These are phyloP conservation scores for Coniochaeta hoffmannii DNA, from an alignment of 2,329 filamentous ascomycete species.

Conservation along the genomic window DNA sequence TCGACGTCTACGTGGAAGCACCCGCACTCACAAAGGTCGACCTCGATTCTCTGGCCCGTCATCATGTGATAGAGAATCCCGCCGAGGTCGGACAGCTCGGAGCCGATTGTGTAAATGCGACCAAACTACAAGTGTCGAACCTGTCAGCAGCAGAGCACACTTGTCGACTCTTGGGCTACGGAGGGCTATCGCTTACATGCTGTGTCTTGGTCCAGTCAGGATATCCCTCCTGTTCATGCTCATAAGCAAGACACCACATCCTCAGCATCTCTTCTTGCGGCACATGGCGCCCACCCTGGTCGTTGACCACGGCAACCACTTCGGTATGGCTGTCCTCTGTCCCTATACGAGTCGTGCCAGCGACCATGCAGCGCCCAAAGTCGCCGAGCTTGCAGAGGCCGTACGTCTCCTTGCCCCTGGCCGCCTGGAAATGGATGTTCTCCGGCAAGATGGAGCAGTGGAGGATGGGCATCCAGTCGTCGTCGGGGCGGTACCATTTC, in stretches of 20 bases:
- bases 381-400: constrained; percentile 47
- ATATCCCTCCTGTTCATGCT: constrained; percentile 6
- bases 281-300: background rate
- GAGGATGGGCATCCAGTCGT: constrained; percentile 40
- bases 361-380: constrained; percentile 20
- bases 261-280: background rate
- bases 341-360: background rate
- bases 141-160: background rate
- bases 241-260: background rate
- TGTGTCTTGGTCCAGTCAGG: constrained; percentile 1
- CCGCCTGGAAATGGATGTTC: constrained; percentile 45
- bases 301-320: background rate
- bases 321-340: constrained; percentile 5
- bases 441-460: constrained; percentile 37
- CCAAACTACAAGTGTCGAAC: constrained; percentile 12
- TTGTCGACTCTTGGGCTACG: background rate
- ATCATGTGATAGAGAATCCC: constrained; percentile 34
- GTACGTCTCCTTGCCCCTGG: constrained; percentile 40
- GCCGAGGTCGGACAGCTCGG: constrained; percentile 31
- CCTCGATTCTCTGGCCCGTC: constrained; percentile 20
- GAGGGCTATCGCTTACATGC: constrained; percentile 1
- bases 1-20: constrained; percentile 19
- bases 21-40: constrained; percentile 20
- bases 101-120: constrained; percentile 26
- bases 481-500: constrained; percentile 18